These are phyloP conservation scores for Starmerella apis DNA, from an alignment of 805 yeast genomes.

Conservation along the genomic window DNA sequence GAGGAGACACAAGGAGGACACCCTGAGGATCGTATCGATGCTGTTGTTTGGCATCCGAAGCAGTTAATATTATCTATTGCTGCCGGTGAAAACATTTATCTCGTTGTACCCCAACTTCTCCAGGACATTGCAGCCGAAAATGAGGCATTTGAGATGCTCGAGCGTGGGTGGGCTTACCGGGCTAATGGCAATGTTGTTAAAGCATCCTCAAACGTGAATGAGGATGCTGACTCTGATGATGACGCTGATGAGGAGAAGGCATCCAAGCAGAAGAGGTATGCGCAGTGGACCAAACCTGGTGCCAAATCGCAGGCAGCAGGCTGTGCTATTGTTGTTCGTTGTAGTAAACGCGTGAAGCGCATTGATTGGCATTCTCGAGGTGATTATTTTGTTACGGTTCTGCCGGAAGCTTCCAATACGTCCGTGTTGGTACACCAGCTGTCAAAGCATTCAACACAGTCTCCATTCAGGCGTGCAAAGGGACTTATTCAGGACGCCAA, in stretches of 20 bases:
- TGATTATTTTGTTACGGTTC: slow-evolving; percentile 90
- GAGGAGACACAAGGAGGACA: slow-evolving; percentile 31
- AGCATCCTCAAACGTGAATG: slow-evolving; percentile 13
- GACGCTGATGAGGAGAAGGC: slow-evolving; percentile 31
- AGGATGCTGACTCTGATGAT: background rate
- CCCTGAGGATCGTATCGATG: slow-evolving; percentile 36
- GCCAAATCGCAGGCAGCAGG: slow-evolving; percentile 51
- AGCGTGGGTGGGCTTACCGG: slow-evolving; percentile 77
- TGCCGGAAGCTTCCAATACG: slow-evolving; percentile 83
- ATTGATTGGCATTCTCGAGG: slow-evolving; percentile 95
- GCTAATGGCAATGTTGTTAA: slow-evolving; percentile 34
- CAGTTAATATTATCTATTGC: slow-evolving; percentile 61
- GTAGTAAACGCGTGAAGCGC: slow-evolving; percentile 58
- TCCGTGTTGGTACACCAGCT: slow-evolving; percentile 90
- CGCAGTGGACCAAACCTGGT: slow-evolving; percentile 75
- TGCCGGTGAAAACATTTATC: slow-evolving; percentile 67
- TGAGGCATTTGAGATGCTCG: slow-evolving; percentile 63
- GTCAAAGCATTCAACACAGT: slow-evolving; percentile 87
- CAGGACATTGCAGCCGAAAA: slow-evolving; percentile 84
- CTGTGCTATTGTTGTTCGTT: slow-evolving; percentile 59
- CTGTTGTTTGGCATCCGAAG: slow-evolving; percentile 83
- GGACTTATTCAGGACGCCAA: slow-evolving; percentile 93
- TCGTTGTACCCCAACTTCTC: slow-evolving; percentile 72
- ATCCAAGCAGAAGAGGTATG: slow-evolving; percentile 31
- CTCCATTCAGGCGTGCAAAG: slow-evolving; percentile 85